A percentile compares a stretch with the other conserved stretches of the same genome.
Evolutionary conservation across 768 basidiomycete species (phyloP).

Genomic region (Suillus fuscotomentosus): DNA sequence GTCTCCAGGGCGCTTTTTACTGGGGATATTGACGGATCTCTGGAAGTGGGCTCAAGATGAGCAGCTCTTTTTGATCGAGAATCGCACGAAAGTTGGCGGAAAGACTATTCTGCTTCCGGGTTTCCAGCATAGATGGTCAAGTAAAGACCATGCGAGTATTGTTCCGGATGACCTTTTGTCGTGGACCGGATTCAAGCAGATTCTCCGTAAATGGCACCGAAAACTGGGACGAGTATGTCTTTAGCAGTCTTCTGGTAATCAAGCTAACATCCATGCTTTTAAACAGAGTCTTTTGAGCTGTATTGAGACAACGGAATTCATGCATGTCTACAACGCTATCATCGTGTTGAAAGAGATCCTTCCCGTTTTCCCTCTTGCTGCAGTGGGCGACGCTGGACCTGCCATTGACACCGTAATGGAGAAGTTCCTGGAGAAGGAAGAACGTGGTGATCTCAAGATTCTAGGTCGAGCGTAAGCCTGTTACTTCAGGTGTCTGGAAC

Average conservation of each 20-base stretch:
- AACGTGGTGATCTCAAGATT: slow-evolving; percentile 82
- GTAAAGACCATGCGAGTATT: slow-evolving; percentile 39
- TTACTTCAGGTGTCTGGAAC: slow-evolving; percentile 1
- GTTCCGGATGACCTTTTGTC: slow-evolving; percentile 54
- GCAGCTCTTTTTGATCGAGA: slow-evolving; percentile 66
- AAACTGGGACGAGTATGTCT: slow-evolving; percentile 64
- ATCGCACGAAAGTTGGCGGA: slow-evolving; percentile 61
- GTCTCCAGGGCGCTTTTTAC: slow-evolving; percentile 77
- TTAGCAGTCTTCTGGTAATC: not conserved
- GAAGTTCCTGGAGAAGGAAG: slow-evolving; percentile 68
- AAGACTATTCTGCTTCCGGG: slow-evolving; percentile 66
- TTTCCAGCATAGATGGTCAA: slow-evolving; percentile 54
- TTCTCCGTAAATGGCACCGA: slow-evolving; percentile 83
- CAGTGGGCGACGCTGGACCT: slow-evolving; percentile 53
- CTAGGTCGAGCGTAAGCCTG: slow-evolving; percentile 67
- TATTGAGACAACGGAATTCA: slow-evolving; percentile 87
- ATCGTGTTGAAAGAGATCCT: slow-evolving; percentile 89
- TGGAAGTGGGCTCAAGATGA: slow-evolving; percentile 81
- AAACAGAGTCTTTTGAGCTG: slow-evolving; percentile 74
- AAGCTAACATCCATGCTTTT: slow-evolving; percentile 1
- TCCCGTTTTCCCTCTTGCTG: slow-evolving; percentile 79
- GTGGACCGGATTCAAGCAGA: slow-evolving; percentile 68
- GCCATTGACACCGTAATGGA: slow-evolving; percentile 61
- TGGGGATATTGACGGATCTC: slow-evolving; percentile 75
- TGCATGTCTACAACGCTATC: slow-evolving; percentile 98